phyloP scores from a whole-genome alignment of 257 asterid genomes.

The Solanum infundibuliforme region DNA sequence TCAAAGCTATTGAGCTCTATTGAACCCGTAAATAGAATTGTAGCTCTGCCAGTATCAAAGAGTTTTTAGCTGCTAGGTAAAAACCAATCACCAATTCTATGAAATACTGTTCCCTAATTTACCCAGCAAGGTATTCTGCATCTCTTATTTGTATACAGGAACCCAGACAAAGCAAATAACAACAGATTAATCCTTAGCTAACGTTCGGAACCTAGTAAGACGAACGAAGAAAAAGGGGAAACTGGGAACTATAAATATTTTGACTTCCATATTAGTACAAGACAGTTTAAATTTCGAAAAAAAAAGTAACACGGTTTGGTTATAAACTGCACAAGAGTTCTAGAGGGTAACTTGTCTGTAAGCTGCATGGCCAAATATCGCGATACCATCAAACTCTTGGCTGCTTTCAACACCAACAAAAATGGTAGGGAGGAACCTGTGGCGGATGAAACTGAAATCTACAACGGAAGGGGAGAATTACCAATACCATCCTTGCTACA shows the following conservation, averaged over 20 bases:
- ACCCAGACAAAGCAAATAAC: background rate
- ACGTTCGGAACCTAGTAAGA: background rate
- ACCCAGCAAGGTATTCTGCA: background rate
- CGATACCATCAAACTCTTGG: slow-evolving; percentile 3
- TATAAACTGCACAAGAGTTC: slow-evolving; percentile 7
- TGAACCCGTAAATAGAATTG: background rate
- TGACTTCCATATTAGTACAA: background rate
- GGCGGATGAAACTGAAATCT: background rate
- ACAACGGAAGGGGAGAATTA: background rate
- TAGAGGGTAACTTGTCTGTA: background rate
- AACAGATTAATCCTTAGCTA: background rate
- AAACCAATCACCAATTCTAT: background rate
- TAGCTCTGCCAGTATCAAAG: background rate
- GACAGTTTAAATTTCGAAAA: background rate
- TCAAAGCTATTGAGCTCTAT: background rate
- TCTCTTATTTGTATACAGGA: slow-evolving; percentile 1
- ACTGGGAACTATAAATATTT: background rate
- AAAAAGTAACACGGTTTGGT: background rate
- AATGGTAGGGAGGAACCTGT: background rate
- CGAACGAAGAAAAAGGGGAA: background rate
- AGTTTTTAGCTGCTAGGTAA: background rate
- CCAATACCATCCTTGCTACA: background rate
- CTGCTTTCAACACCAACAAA: slow-evolving; percentile 6
- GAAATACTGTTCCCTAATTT: background rate
- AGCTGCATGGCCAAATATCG: background rate